phyloP scores from a whole-genome alignment of 495 filamentous ascomycete species.

The Cercophora newfieldiana region DNA sequence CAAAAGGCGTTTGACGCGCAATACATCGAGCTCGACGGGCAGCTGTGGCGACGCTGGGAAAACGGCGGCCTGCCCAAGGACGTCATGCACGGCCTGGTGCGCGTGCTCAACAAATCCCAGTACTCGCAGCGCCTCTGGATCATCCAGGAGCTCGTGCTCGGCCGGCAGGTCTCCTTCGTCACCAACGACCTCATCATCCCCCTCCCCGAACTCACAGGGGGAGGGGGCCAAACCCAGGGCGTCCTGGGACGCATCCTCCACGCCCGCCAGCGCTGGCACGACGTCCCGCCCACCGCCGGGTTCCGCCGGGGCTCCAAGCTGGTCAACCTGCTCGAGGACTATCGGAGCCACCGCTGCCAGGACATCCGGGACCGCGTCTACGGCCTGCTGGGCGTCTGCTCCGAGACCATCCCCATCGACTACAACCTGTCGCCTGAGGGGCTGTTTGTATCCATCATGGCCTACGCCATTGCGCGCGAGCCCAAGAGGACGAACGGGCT shows the following conservation, averaged over 20 bases:
- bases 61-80: background rate
- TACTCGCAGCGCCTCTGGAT: background rate
- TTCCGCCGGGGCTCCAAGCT: background rate
- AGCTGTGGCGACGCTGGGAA: background rate
- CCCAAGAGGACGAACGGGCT: background rate
- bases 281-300: background rate
- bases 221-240: background rate
- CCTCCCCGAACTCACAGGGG: background rate
- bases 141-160: background rate
- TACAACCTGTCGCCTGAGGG: background rate
- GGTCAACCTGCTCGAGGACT: background rate
- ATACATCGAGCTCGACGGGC: background rate
- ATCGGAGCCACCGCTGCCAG: background rate
- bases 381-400: background rate
- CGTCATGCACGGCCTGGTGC: background rate
- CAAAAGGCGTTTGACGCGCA: background rate
- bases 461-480: background rate
- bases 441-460: background rate
- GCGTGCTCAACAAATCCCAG: background rate
- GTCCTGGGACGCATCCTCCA: too few relatives aligned
- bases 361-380: background rate
- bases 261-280: too few relatives aligned
- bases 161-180: background rate
- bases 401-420: background rate
- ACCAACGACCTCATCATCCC: background rate